Percentiles rank a stretch among this genome's conserved stretches.
Evolutionary conservation across 345 rosid genomes (phyloP).

Genomic region (Microthlaspi erraticum): DNA sequence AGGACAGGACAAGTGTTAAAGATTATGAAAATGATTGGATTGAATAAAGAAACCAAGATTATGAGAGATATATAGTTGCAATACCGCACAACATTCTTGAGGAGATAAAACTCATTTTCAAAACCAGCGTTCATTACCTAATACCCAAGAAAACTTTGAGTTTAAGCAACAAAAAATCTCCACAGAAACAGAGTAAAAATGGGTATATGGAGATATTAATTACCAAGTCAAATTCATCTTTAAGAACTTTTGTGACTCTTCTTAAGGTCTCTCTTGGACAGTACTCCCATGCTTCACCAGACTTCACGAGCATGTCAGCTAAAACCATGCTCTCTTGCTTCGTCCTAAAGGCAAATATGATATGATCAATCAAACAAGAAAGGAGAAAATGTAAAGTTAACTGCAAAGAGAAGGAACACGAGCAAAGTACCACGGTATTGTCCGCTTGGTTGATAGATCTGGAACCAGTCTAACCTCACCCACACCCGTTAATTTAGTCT

Average conservation of each 20-base stretch:
- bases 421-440: slow-evolving; percentile 74
- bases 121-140: slow-evolving; percentile 98
- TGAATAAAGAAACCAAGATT: not conserved
- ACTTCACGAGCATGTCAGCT: slow-evolving; percentile 85
- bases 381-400: not conserved
- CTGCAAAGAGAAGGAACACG: slow-evolving; percentile 2
- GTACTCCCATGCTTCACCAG: slow-evolving; percentile 93
- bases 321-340: slow-evolving; percentile 86
- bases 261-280: slow-evolving; percentile 92
- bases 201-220: slow-evolving; percentile 34
- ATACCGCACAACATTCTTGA: slow-evolving; percentile 68
- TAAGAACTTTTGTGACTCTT: slow-evolving; percentile 65
- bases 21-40: not conserved
- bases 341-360: slow-evolving; percentile 52
- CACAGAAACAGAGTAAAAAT: not conserved
- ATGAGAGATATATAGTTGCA: slow-evolving; percentile 13
- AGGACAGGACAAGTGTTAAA: not conserved
- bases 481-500: slow-evolving; percentile 66
- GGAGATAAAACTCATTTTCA: slow-evolving; percentile 88
- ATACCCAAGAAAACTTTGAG: slow-evolving; percentile 3
- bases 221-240: slow-evolving; percentile 89
- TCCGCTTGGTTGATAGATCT: slow-evolving; percentile 70
- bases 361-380: not conserved
- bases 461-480: slow-evolving; percentile 95
- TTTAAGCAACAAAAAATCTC: slow-evolving; percentile 12